phyloP scores from a whole-genome alignment of 2,329 filamentous ascomycete genomes.

The Ophiostoma piceae region DNA sequence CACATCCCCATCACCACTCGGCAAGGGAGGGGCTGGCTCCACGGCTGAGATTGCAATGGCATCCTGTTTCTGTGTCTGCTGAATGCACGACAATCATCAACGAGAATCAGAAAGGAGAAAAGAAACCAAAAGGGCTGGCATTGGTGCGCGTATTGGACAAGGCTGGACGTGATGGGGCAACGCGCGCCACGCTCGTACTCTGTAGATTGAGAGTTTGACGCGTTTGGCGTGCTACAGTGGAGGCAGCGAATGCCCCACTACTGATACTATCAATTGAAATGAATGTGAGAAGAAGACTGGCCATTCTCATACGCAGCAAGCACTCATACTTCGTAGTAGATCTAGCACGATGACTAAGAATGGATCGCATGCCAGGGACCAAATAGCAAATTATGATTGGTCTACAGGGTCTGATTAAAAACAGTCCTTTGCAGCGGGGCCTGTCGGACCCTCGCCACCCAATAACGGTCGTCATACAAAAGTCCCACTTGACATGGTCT shows the following conservation, averaged over 20 bases:
- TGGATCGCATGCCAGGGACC: not conserved
- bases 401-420: not conserved
- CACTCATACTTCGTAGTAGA: not conserved
- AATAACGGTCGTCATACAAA: not conserved
- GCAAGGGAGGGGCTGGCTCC: not conserved
- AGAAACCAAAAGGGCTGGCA: not conserved
- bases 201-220: not conserved
- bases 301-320: too few relatives aligned
- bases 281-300: not conserved
- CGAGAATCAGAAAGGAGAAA: slow-evolving; percentile 2
- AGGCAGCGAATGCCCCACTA: not conserved
- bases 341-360: not conserved
- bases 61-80: not conserved
- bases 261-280: not conserved
- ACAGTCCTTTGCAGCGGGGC: not conserved
- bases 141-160: slow-evolving; percentile 1
- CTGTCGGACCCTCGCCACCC: not conserved
- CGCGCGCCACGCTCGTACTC: not conserved
- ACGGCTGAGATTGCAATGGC: not conserved
- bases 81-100: not conserved
- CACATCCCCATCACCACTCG: not conserved
- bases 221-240: slow-evolving; percentile 3
- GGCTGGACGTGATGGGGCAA: slow-evolving; percentile 2
- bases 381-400: not conserved
- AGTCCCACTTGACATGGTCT: slow-evolving; percentile 7